These are phyloP conservation scores for Harringtonia lauricola DNA, from an alignment of 2,329 filamentous ascomycete genomes.

Conservation along the genomic window DNA sequence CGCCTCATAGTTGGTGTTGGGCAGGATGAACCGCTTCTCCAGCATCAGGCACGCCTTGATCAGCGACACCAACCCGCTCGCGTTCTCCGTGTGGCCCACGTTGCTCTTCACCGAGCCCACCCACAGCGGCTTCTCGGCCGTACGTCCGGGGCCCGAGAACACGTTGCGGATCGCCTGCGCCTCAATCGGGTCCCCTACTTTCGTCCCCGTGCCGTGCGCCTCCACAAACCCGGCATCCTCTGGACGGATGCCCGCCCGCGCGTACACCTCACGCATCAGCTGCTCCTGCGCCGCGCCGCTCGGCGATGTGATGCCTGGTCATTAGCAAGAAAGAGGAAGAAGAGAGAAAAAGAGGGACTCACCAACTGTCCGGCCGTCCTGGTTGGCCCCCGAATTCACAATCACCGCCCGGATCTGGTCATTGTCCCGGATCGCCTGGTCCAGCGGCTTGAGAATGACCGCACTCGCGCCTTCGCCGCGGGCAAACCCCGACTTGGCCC, in stretches of 20 bases:
- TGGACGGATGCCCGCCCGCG: constrained; percentile 44
- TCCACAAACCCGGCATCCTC: constrained; percentile 54
- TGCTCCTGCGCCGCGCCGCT: constrained; percentile 46
- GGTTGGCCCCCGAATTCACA: constrained; percentile 16
- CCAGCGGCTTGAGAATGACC: constrained; percentile 27
- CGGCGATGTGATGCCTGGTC: constrained; percentile 53
- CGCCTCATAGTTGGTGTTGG: too few relatives aligned
- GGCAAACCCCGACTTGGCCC: constrained; percentile 30
- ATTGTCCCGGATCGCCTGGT: constrained; percentile 25
- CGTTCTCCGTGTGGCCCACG: constrained; percentile 37
- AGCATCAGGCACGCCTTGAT: constrained; percentile 39
- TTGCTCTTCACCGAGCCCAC: constrained; percentile 39
- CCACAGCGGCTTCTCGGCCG: constrained; percentile 25
- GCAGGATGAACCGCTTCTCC: too few relatives aligned
- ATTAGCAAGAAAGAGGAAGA: too few relatives aligned
- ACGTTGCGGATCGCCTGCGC: constrained; percentile 40
- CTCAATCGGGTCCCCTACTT: constrained; percentile 51
- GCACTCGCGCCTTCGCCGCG: constrained; percentile 28
- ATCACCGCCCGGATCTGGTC: constrained; percentile 22
- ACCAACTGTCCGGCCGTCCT: constrained; percentile 22
- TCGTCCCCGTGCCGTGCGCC: constrained; percentile 59
- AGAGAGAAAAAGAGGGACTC: too few relatives aligned
- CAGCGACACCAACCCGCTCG: constrained; percentile 28
- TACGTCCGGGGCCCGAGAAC: not conserved
- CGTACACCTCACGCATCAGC: constrained; percentile 43